Percentiles rank a stretch among this genome's conserved stretches.
Evolutionary conservation across 169 alveolate species (phyloP).

Genomic region (Perkinsus chesapeaki): DNA sequence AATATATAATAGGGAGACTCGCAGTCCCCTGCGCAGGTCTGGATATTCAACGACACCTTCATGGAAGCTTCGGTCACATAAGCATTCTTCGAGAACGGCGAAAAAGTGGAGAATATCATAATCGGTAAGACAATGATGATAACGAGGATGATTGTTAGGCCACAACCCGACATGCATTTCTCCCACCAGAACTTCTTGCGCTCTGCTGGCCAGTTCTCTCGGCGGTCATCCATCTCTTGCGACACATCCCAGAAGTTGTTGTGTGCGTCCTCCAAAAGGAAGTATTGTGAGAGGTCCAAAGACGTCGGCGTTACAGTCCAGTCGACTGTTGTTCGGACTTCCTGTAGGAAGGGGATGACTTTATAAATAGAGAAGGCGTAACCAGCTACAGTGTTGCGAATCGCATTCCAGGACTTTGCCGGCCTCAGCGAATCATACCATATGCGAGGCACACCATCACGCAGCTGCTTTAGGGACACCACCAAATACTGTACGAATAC

Average conservation of each 20-base stretch:
- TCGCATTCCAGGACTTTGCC: not conserved
- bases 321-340: slow-evolving; percentile 64
- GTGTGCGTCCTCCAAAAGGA: slow-evolving; percentile 58
- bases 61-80: not conserved
- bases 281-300: slow-evolving; percentile 68
- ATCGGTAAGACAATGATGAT: not conserved
- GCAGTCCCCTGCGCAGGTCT: not conserved
- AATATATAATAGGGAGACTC: not conserved
- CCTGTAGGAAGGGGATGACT: slow-evolving; percentile 64
- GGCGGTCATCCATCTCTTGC: not conserved
- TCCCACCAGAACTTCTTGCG: not conserved
- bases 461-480: not conserved
- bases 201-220: not conserved
- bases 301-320: slow-evolving; percentile 74
- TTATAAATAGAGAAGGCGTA: slow-evolving; percentile 38
- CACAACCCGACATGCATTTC: not conserved
- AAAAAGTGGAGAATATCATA: not conserved
- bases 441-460: not conserved
- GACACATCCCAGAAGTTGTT: slow-evolving; percentile 23
- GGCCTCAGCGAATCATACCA: not conserved
- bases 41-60: not conserved
- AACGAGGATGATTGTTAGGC: not conserved
- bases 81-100: not conserved
- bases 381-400: not conserved
- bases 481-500: not conserved